These are phyloP conservation scores for Pyrus hybrid DNA, from an alignment of 331 rosid genomes.

Conservation along the genomic window DNA sequence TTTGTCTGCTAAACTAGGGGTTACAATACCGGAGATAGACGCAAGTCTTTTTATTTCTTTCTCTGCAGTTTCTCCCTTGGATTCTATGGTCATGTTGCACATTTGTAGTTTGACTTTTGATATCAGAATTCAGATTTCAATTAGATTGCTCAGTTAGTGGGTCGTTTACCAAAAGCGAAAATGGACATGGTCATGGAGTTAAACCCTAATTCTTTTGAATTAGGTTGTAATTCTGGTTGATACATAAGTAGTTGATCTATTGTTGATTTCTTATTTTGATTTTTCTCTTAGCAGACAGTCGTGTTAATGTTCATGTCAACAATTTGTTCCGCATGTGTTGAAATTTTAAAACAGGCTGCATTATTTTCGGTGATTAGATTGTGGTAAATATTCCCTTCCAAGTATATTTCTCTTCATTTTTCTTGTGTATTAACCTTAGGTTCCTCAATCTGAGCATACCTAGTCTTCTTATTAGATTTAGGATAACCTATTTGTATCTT, in stretches of 20 bases:
- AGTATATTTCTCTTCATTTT: too few relatives aligned
- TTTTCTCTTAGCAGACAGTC: not conserved
- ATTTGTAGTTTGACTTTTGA: constrained; percentile 21
- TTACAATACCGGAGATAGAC: constrained; percentile 43
- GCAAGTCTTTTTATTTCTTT: constrained; percentile 31
- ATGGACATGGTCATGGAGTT: too few relatives aligned
- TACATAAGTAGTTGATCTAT: not conserved
- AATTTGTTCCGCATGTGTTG: not conserved
- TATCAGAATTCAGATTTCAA: not conserved
- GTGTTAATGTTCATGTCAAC: not conserved
- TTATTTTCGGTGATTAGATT: too few relatives aligned
- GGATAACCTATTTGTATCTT: too few relatives aligned
- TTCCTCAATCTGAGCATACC: too few relatives aligned
- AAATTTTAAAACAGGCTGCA: not conserved
- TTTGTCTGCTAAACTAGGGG: constrained; percentile 46
- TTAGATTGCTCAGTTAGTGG: too few relatives aligned
- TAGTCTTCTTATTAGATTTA: too few relatives aligned
- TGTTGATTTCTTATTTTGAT: not conserved
- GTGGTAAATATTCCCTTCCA: too few relatives aligned
- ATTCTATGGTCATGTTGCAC: not conserved
- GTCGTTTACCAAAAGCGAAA: too few relatives aligned
- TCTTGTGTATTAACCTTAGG: too few relatives aligned
- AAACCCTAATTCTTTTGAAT: too few relatives aligned
- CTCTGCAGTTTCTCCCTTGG: not conserved
- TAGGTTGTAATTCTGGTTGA: not conserved